Conservation (phyloP, 176 grass and related monocot species). For the Lolium perenne region DNA sequence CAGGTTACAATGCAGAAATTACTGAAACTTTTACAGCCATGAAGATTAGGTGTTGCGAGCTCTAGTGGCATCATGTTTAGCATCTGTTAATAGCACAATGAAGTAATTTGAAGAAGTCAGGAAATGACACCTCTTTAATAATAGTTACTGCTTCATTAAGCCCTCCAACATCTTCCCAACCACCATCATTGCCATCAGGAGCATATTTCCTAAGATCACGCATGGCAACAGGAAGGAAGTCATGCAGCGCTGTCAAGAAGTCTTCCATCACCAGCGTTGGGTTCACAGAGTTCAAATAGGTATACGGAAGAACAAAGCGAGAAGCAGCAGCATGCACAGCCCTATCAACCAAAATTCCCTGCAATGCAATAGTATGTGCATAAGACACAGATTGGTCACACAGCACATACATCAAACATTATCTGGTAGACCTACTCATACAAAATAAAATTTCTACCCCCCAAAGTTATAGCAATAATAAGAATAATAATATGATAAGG, state of each 20-base stretch:
- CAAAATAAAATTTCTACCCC: constrained; percentile 28
- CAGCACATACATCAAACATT: neutral
- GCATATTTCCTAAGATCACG: constrained; percentile 87
- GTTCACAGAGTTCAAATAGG: constrained; percentile 36
- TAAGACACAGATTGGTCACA: constrained; percentile 24
- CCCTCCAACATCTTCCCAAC: constrained; percentile 94
- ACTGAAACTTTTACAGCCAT: constrained; percentile 12
- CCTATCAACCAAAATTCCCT: constrained; percentile 96
- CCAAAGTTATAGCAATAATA: neutral
- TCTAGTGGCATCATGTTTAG: constrained; percentile 4
- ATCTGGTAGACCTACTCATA: neutral
- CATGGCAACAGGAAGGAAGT: constrained; percentile 93
- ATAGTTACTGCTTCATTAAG: constrained; percentile 74
- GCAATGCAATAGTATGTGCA: constrained; percentile 39
- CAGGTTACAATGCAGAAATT: neutral
- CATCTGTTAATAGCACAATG: constrained; percentile 3
- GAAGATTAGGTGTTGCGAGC: constrained; percentile 19
- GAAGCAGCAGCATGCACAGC: constrained; percentile 79
- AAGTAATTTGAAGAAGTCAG: constrained; percentile 32
- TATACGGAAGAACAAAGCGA: constrained; percentile 65
- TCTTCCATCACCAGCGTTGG: constrained; percentile 71
- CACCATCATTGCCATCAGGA: constrained; percentile 70
- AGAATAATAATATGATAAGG: neutral
- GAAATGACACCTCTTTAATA: constrained; percentile 82
- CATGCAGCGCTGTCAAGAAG: constrained; percentile 84